Percentiles rank a stretch among this genome's conserved stretches.
These are phyloP conservation scores for Melanomma pulvis-pyrius DNA, from an alignment of 495 filamentous ascomycete genomes.

Conservation along the genomic window DNA sequence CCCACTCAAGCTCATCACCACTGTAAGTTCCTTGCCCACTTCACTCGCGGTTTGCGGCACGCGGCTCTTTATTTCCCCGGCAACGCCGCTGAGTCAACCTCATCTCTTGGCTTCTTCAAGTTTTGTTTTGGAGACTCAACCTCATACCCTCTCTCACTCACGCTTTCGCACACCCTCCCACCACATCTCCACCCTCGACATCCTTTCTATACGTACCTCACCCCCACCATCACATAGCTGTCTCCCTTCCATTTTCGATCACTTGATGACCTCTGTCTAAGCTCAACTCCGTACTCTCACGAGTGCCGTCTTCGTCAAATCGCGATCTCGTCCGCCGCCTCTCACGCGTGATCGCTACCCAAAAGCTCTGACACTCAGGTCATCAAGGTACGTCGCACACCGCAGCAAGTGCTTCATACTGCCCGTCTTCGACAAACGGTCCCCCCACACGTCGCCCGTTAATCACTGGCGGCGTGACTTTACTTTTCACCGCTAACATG, in stretches of 20 bases:
- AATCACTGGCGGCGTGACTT: background rate
- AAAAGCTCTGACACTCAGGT: background rate
- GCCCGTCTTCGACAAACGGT: background rate
- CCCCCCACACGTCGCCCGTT: background rate
- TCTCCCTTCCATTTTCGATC: too few species aligned
- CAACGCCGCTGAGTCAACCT: background rate
- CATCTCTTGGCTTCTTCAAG: background rate
- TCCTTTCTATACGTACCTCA: background rate
- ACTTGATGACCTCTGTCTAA: too few species aligned
- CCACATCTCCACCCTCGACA: background rate
- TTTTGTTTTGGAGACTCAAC: background rate
- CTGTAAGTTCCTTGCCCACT: background rate
- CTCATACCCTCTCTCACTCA: background rate
- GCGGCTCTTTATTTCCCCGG: background rate
- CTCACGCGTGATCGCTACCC: background rate
- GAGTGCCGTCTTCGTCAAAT: background rate
- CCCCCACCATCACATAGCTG: background rate
- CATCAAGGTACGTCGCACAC: background rate
- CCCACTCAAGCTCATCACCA: background rate
- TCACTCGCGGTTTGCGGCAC: background rate
- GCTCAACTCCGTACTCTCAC: too few species aligned
- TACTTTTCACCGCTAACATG: constrained; percentile 20
- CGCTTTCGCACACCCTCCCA: background rate
- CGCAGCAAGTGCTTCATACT: background rate
- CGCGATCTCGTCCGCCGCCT: background rate